Base-by-base conservation (phyloP, 768 basidiomycete species). In the Boletellus sp. region DNA sequence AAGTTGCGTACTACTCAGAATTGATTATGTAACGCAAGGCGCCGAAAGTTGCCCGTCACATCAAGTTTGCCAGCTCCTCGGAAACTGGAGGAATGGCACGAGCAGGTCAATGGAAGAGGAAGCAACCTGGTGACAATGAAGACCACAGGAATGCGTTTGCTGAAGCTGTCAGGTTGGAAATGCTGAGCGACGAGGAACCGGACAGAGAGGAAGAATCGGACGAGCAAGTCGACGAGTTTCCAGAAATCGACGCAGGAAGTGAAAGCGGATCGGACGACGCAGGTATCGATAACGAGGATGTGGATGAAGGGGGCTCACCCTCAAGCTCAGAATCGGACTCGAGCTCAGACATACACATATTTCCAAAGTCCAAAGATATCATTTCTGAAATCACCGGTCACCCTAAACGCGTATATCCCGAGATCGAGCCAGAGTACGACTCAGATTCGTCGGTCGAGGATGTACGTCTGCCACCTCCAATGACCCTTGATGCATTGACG, bases 361-460 rank as follows among this genome's bases (percentile, higher is more conserved):
- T 74, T 58, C 87, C 86, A 22, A 79, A 78, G 66, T 70, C 83
- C 38, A 87, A 84, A 68, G 82, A 78, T 23, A 69, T 91, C 33
- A 75, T 84, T 47, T 93, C 90, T 35, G 73, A 83, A 50, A 85
- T 94, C 55, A 94, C 93, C 51, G 87, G 90, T n/a, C 81, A 84
- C 54, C 83, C 77, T 50, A 93, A 90, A 74, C 78, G 77, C 52
- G 82, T 91, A 34, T 93, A 88, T 64, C 90, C 90, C 39, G 86
- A 89, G 60, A 94, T 94, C 63, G 90, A 91, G 56, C 87, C 92
- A 10, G 84, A 88, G 50, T 94, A 94, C 63, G 90, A 91, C 62
- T 90, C 87, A 3, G 92, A 94, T 68, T 91, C 89, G 6, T 91
- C 89, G 5, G 94, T 89, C 2, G 92, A 94, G 77, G 90, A 94